phyloP scores from a whole-genome alignment of 805 yeast genomes.

The Pichia eremophila region DNA sequence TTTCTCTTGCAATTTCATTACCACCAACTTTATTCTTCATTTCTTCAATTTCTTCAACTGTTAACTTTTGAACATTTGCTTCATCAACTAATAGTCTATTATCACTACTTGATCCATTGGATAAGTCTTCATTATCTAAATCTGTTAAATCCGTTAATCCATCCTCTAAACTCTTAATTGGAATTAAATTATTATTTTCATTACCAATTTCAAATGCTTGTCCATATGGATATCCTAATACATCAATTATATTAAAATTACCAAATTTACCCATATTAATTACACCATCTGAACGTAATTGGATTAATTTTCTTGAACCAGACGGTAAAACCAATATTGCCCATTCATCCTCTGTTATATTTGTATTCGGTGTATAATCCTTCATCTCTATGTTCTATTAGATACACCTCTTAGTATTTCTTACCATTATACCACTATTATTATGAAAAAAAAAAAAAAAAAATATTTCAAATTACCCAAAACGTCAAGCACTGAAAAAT shows the following conservation, averaged over 20 bases:
- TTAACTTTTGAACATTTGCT: slow-evolving; percentile 66
- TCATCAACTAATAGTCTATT: slow-evolving; percentile 59
- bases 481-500: background rate
- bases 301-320: slow-evolving; percentile 64
- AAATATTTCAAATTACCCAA: too few species aligned
- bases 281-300: slow-evolving; percentile 47
- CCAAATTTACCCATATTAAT: slow-evolving; percentile 90
- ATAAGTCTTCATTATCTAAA: slow-evolving; percentile 19
- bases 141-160: slow-evolving; percentile 13
- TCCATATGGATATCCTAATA: slow-evolving; percentile 78
- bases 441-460: too few species aligned
- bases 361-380: slow-evolving; percentile 7
- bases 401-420: too few species aligned
- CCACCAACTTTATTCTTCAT: slow-evolving; percentile 66
- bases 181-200: slow-evolving; percentile 36
- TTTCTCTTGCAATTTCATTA: slow-evolving; percentile 56
- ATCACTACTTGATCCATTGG: slow-evolving; percentile 19
- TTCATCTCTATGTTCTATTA: background rate
- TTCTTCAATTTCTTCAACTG: slow-evolving; percentile 73
- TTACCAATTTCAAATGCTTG: slow-evolving; percentile 79
- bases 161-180: slow-evolving; percentile 29
- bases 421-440: too few species aligned
- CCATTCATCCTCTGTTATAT: slow-evolving; percentile 40
- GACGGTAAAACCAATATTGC: slow-evolving; percentile 75
- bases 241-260: slow-evolving; percentile 59